These are phyloP conservation scores for Meyerozyma sp. DNA, from an alignment of 1,139 yeast genomes.

Conservation along the genomic window DNA sequence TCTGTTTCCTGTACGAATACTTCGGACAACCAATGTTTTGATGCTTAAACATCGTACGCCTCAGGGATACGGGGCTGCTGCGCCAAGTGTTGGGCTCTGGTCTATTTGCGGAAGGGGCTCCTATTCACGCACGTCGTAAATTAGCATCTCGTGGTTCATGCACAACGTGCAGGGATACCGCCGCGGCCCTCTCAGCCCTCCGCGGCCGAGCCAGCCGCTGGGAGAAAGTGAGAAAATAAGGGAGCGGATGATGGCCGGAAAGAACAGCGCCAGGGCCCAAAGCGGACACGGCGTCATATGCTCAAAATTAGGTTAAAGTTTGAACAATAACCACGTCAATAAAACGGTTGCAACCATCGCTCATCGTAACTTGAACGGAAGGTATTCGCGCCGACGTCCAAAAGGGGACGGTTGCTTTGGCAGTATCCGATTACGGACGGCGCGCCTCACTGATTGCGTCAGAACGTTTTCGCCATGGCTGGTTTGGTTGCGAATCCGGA, in stretches of 20 bases:
- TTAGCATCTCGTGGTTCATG: not conserved
- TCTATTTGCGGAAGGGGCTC: not conserved
- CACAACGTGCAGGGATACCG: not conserved
- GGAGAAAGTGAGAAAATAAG: too few species aligned
- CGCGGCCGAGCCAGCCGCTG: not conserved
- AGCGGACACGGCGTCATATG: not conserved
- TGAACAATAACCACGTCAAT: too few species aligned
- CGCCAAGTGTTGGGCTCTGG: not conserved
- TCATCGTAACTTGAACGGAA: not conserved
- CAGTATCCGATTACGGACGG: too few species aligned
- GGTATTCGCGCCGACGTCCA: too few species aligned
- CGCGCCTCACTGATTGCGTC: not conserved
- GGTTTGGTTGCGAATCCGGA: not conserved
- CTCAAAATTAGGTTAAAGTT: too few species aligned
- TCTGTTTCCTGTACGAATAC: too few species aligned
- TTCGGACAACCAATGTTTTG: too few species aligned
- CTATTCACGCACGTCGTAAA: not conserved
- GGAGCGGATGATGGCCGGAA: too few species aligned
- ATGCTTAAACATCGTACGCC: too few species aligned
- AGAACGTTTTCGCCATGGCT: not conserved
- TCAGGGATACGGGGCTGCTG: too few species aligned
- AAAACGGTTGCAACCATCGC: not conserved
- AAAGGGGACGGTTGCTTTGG: too few species aligned
- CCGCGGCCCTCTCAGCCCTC: not conserved
- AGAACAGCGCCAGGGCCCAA: not conserved